These are phyloP conservation scores for Hyphopichia fennica DNA, from an alignment of 1,139 yeast genomes.

Conservation along the genomic window DNA sequence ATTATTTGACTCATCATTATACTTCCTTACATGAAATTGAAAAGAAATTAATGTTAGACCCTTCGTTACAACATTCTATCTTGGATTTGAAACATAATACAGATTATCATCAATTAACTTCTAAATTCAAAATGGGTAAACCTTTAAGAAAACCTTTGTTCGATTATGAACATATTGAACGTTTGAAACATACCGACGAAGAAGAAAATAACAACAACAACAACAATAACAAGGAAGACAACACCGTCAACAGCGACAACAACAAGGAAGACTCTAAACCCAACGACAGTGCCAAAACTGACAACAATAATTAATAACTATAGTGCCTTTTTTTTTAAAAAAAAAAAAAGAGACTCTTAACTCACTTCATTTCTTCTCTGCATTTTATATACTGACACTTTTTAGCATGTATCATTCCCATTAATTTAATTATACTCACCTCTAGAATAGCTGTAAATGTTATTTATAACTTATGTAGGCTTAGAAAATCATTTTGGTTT, in stretches of 20 bases:
- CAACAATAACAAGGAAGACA: not conserved
- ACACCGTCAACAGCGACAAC: not conserved
- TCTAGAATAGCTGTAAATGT: no score
- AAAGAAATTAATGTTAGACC: conserved; percentile 23
- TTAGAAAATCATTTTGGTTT: no score
- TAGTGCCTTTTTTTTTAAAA: no score
- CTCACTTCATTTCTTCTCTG: no score
- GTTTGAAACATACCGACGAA: no score
- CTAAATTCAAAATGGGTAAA: conserved; percentile 25
- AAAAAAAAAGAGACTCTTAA: no score
- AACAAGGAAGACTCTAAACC: not conserved
- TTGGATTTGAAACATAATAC: conserved; percentile 16
- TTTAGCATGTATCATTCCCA: no score
- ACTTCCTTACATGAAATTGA: conserved; percentile 40
- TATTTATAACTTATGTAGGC: no score
- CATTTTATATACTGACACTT: no score
- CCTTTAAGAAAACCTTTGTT: conserved; percentile 31
- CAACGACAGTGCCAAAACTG: not conserved
- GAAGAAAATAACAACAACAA: not conserved
- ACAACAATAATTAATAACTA: not conserved
- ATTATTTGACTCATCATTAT: conserved; percentile 36
- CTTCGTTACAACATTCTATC: conserved; percentile 17
- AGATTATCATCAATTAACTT: conserved; percentile 22
- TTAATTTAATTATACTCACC: no score
- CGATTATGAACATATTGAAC: conserved; percentile 28